A percentile compares a stretch with the other conserved stretches of the same genome.
phyloP scores from a whole-genome alignment of 140 eudicot species.

The Cichorium intybus region DNA sequence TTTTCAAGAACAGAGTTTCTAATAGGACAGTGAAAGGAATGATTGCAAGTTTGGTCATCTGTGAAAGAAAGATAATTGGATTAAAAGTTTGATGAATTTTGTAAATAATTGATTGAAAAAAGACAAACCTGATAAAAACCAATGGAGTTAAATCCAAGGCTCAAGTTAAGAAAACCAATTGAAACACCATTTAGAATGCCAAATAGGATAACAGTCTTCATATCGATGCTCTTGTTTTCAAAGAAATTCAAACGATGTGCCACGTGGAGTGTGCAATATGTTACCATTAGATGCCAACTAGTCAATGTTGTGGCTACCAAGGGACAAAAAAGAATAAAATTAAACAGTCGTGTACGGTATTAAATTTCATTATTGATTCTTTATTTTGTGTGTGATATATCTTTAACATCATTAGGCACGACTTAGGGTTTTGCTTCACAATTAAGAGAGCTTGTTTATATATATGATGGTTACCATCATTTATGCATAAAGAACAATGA shows the following conservation, averaged over 20 bases:
- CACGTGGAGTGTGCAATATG: conserved; percentile 86
- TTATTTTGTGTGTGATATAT: background rate
- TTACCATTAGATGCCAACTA: conserved; percentile 97
- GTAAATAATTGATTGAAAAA: background rate
- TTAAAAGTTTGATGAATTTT: background rate
- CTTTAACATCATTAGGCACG: too few species aligned
- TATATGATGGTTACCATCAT: conserved; percentile 1
- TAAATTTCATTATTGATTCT: background rate
- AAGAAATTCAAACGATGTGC: conserved; percentile 79
- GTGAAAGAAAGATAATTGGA: conserved; percentile 11
- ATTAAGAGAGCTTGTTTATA: too few species aligned
- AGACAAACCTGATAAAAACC: conserved; percentile 83
- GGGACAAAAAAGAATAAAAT: background rate
- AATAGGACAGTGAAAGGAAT: conserved; percentile 89
- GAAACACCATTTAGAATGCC: conserved; percentile 91
- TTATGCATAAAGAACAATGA: background rate
- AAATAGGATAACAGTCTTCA: conserved; percentile 77
- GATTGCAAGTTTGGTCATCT: conserved; percentile 98
- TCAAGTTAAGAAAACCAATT: conserved; percentile 85
- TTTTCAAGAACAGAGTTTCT: conserved; percentile 84
- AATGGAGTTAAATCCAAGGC: conserved; percentile 93
- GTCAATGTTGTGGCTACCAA: conserved; percentile 91
- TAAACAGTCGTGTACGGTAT: conserved; percentile 14
- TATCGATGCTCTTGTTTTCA: conserved; percentile 70
- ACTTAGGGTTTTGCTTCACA: background rate